Evolutionary conservation across 106 monocot genomes (phyloP).

Genomic region (Dendrobium chrysotoxum): DNA sequence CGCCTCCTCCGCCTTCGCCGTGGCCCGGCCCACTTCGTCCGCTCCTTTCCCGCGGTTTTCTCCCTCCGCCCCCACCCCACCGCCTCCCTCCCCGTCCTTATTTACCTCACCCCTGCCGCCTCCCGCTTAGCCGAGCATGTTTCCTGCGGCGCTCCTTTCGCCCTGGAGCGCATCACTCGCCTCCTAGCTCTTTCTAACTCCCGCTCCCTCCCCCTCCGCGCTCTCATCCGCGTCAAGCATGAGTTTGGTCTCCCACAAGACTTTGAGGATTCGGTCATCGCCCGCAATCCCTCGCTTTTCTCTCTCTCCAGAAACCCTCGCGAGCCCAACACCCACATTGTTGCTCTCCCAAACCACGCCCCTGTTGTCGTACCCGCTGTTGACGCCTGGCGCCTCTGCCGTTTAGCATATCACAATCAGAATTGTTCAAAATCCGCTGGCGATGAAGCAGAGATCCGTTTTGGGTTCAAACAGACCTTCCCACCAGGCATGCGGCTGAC

Average conservation of each 20-base stretch:
- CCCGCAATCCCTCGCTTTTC: conserved; percentile 44
- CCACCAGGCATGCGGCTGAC: conserved; percentile 77
- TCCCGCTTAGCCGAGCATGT: conserved; percentile 16
- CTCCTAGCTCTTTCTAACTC: conserved; percentile 37
- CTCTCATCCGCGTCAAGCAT: conserved; percentile 55
- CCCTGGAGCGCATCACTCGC: conserved; percentile 22
- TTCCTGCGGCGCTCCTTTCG: neutral
- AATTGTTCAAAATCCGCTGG: neutral
- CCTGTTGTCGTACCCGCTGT: conserved; percentile 12
- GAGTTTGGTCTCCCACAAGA: conserved; percentile 81
- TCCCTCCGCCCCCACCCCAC: conserved; percentile 32
- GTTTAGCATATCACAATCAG: neutral
- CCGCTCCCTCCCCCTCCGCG: conserved; percentile 54
- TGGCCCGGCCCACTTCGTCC: conserved; percentile 54
- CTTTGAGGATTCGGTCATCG: conserved; percentile 65
- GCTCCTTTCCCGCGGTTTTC: conserved; percentile 59
- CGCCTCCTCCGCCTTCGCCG: conserved; percentile 52
- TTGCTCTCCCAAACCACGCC: conserved; percentile 23
- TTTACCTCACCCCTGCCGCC: conserved; percentile 45
- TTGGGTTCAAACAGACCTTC: conserved; percentile 63
- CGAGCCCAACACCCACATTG: conserved; percentile 64
- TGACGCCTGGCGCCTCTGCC: neutral
- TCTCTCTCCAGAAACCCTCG: conserved; percentile 39
- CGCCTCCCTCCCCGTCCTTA: conserved; percentile 13
- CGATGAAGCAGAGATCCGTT: conserved; percentile 15